Evolutionary conservation across 2,329 filamentous ascomycete genomes (phyloP).

Genomic region (Fusarium cyanostomum): DNA sequence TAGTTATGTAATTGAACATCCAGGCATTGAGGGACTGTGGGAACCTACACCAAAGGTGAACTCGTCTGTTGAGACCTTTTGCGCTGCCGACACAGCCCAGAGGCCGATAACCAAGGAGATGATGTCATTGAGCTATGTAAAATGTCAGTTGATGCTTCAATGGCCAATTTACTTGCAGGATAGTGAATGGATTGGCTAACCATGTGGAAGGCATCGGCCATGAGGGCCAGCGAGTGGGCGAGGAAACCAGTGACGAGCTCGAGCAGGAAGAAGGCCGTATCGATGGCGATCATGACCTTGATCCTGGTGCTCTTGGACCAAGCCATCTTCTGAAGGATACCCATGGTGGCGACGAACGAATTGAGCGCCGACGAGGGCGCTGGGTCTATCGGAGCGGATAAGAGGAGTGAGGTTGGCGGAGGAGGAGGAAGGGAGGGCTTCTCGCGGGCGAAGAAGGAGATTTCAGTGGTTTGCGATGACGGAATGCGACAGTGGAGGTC

Average conservation of each 20-base stretch:
- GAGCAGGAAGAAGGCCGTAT: slow-evolving; percentile 87
- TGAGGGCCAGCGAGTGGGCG: slow-evolving; percentile 90
- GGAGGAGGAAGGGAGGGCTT: slow-evolving; percentile 14
- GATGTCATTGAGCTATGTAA: slow-evolving; percentile 86
- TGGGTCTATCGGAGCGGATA: neutral
- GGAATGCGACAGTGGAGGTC: slow-evolving; percentile 36
- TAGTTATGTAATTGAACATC: slow-evolving; percentile 24
- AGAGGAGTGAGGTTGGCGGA: slow-evolving; percentile 10
- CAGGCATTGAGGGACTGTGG: neutral
- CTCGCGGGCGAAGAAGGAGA: slow-evolving; percentile 27
- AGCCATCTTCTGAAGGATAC: slow-evolving; percentile 67
- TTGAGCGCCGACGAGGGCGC: slow-evolving; percentile 19
- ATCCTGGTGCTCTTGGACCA: slow-evolving; percentile 95
- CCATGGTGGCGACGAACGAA: slow-evolving; percentile 42
- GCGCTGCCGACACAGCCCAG: slow-evolving; percentile 93
- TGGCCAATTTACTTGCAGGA: neutral
- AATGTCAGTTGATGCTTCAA: slow-evolving; percentile 22
- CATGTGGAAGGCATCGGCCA: slow-evolving; percentile 99
- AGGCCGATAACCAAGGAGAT: slow-evolving; percentile 91
- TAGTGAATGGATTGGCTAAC: slow-evolving; percentile 57
- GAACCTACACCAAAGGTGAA: slow-evolving; percentile 90
- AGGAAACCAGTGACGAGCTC: slow-evolving; percentile 87
- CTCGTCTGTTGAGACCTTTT: slow-evolving; percentile 84
- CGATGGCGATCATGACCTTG: slow-evolving; percentile 90
- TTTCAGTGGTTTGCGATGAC: slow-evolving; percentile 38